phyloP scores from a whole-genome alignment of 73 alveolate species.

The Durusdinium trenchii region DNA sequence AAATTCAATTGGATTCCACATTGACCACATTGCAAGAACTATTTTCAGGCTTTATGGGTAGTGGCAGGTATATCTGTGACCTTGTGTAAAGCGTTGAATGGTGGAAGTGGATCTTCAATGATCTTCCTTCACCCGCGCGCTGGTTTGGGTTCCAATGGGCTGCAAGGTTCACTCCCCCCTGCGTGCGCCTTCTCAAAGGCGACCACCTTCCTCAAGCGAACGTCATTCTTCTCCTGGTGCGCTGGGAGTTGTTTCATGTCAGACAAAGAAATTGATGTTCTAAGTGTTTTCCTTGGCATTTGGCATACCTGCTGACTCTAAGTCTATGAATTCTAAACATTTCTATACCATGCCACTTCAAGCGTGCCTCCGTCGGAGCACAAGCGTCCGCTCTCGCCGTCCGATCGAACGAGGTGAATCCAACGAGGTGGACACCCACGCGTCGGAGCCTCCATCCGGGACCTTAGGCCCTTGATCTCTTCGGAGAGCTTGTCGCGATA shows the following conservation, averaged over 20 bases:
- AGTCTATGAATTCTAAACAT: background rate
- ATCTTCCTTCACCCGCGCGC: background rate
- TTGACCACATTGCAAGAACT: too few relatives aligned
- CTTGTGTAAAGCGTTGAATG: background rate
- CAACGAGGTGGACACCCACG: background rate
- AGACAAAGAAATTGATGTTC: background rate
- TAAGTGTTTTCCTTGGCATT: background rate
- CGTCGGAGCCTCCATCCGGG: slow-evolving; percentile 69
- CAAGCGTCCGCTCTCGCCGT: background rate
- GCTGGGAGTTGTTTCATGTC: background rate
- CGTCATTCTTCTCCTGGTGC: slow-evolving; percentile 82
- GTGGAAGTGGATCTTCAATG: background rate
- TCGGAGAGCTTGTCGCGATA: slow-evolving; percentile 88
- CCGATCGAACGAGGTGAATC: background rate
- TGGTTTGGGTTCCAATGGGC: background rate
- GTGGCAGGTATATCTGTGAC: background rate
- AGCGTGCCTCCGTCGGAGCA: background rate
- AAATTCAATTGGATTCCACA: too few relatives aligned
- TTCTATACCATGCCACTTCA: background rate
- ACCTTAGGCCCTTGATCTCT: slow-evolving; percentile 79
- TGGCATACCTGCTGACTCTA: background rate
- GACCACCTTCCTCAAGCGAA: slow-evolving; percentile 68
- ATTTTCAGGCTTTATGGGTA: background rate
- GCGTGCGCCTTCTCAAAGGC: slow-evolving; percentile 94
- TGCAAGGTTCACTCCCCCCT: background rate